Conservation (phyloP, 176 grass and related monocot genomes). For the Hyparrhenia diplandra region DNA sequence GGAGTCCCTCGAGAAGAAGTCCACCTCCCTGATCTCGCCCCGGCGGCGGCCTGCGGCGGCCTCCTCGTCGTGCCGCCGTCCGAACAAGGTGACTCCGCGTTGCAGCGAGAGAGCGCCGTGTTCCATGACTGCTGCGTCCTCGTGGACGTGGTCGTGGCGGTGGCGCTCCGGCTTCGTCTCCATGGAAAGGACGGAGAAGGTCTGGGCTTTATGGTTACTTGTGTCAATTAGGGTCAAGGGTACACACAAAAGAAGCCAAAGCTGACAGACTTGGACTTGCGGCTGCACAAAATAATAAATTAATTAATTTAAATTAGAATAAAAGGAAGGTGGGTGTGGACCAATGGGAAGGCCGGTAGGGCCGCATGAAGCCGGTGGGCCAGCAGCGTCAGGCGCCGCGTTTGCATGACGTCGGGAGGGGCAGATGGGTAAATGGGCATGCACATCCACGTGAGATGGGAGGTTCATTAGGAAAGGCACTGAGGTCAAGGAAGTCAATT, state of each 20-base stretch:
- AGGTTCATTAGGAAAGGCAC: not conserved
- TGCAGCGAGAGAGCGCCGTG: slow-evolving; percentile 5
- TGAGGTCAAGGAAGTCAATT: slow-evolving; percentile 42
- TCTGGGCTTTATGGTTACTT: slow-evolving; percentile 23
- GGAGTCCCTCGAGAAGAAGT: slow-evolving; percentile 46
- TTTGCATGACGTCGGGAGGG: slow-evolving; percentile 13
- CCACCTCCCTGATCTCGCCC: slow-evolving; percentile 45
- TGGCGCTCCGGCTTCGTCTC: slow-evolving; percentile 26
- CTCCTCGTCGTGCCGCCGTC: not conserved
- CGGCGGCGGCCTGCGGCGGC: not conserved
- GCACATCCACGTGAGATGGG: not conserved
- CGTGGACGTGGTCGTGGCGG: not conserved
- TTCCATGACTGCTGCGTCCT: not conserved
- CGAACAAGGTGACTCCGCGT: not conserved
- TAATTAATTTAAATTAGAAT: not conserved
- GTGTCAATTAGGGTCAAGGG: slow-evolving; percentile 39
- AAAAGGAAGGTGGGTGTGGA: not conserved
- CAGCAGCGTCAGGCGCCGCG: not conserved
- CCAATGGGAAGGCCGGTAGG: slow-evolving; percentile 13
- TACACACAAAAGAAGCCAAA: slow-evolving; percentile 29
- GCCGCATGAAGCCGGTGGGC: not conserved
- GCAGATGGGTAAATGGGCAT: not conserved
- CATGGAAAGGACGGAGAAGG: slow-evolving; percentile 25
- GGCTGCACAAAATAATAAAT: not conserved
- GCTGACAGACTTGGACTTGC: slow-evolving; percentile 29